These are phyloP conservation scores for Sungouiella thailandica DNA, from an alignment of 805 yeast species.

Conservation along the genomic window DNA sequence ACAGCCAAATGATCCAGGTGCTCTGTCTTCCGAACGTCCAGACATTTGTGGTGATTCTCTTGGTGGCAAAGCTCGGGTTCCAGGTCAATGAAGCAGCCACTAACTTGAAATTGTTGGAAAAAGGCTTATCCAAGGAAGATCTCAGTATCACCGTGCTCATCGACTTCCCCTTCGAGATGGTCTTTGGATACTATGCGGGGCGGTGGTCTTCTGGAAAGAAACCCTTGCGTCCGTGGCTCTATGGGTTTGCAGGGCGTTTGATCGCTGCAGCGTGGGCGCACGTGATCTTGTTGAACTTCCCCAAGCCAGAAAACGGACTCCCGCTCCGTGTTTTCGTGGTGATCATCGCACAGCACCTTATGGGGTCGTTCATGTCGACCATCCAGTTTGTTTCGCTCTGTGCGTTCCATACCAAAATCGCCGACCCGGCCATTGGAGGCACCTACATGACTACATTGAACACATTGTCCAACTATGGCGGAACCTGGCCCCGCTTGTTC, in stretches of 20 bases:
- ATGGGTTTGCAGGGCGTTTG: constrained; percentile 79
- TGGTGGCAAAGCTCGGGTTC: constrained; percentile 84
- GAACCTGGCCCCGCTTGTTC: constrained; percentile 94
- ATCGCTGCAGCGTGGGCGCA: constrained; percentile 74
- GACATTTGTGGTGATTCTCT: constrained; percentile 65
- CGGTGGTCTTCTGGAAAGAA: constrained; percentile 81
- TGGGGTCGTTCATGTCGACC: constrained; percentile 89
- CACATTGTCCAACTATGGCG: constrained; percentile 89
- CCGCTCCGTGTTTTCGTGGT: constrained; percentile 54
- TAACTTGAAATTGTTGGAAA: constrained; percentile 81
- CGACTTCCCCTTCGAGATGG: constrained; percentile 92
- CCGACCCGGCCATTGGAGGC: constrained; percentile 95
- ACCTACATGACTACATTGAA: constrained; percentile 96
- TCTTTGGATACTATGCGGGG: constrained; percentile 94
- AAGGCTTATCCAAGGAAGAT: constrained; percentile 91
- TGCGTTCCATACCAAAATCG: constrained; percentile 92
- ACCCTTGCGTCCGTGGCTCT: constrained; percentile 84
- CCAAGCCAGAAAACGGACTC: constrained; percentile 42
- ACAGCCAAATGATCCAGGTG: constrained; percentile 63
- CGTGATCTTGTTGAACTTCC: constrained; percentile 66
- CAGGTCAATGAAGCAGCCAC: constrained; percentile 97
- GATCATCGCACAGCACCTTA: constrained; percentile 75
- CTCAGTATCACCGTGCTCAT: constrained; percentile 86
- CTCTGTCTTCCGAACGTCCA: constrained; percentile 66
- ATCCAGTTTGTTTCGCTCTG: constrained; percentile 91